Evolutionary conservation across 495 filamentous ascomycete species (phyloP).

Genomic region (Cairneyella variabilis): DNA sequence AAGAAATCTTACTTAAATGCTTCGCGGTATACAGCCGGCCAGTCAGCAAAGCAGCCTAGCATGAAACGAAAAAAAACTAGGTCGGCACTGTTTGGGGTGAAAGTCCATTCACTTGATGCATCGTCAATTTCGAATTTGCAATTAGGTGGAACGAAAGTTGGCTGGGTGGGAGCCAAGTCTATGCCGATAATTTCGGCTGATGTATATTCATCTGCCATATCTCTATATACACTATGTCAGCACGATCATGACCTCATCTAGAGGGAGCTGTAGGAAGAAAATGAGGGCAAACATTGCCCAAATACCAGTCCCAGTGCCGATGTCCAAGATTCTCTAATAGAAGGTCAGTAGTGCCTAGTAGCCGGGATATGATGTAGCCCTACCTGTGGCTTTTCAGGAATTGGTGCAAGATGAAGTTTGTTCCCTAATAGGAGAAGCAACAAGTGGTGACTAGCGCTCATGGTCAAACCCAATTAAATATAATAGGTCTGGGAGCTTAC

Average conservation of each 20-base stretch:
- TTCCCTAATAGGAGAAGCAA: constrained; percentile 14
- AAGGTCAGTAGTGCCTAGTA: not conserved
- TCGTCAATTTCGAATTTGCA: constrained; percentile 50
- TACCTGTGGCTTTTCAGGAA: constrained; percentile 20
- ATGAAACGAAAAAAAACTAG: constrained; percentile 51
- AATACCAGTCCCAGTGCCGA: constrained; percentile 32
- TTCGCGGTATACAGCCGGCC: constrained; percentile 7
- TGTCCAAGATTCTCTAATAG: not conserved
- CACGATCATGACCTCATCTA: constrained; percentile 36
- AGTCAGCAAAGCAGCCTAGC: constrained; percentile 30
- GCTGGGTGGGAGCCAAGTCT: constrained; percentile 51
- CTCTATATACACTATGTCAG: not conserved
- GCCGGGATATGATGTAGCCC: constrained; percentile 28
- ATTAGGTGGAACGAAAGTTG: constrained; percentile 51
- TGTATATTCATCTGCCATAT: constrained; percentile 23
- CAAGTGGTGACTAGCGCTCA: constrained; percentile 36
- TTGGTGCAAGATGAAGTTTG: not conserved
- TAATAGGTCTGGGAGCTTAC: constrained; percentile 36
- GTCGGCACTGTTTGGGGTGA: constrained; percentile 35
- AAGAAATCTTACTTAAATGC: not conserved
- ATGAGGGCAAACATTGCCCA: constrained; percentile 40
- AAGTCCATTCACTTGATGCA: constrained; percentile 49
- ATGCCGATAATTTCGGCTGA: constrained; percentile 45
- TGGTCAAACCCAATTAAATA: constrained; percentile 36
- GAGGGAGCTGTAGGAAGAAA: constrained; percentile 36